Conservation (phyloP, 371 early-diverging fungal genomes). For the Circinella minor region DNA sequence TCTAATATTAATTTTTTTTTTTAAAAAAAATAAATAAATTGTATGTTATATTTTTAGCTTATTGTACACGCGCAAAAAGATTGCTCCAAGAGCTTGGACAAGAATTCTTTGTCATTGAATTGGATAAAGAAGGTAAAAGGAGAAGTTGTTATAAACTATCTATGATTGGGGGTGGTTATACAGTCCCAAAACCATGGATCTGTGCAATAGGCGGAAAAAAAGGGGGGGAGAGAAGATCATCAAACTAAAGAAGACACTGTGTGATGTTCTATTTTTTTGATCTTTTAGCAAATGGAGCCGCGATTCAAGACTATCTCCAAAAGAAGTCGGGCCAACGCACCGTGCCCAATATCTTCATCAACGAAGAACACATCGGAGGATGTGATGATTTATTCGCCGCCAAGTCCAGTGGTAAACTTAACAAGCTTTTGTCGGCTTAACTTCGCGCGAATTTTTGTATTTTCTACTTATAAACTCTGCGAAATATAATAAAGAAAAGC, state of each 20-base stretch:
- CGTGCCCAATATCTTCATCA: slow-evolving; percentile 89
- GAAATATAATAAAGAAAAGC: not conserved
- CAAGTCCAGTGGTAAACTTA: slow-evolving; percentile 54
- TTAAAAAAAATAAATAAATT: too few species aligned
- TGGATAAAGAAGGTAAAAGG: slow-evolving; percentile 41
- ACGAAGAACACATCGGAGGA: slow-evolving; percentile 79
- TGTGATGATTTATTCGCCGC: slow-evolving; percentile 65
- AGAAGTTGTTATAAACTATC: not conserved
- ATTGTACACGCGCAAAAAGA: slow-evolving; percentile 72
- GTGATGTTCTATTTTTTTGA: not conserved
- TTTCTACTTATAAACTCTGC: too few species aligned
- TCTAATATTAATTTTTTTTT: too few species aligned
- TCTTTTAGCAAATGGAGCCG: slow-evolving; percentile 59
- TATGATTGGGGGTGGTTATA: not conserved
- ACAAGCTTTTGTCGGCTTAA: slow-evolving; percentile 40
- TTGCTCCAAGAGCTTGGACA: slow-evolving; percentile 48
- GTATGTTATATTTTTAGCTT: slow-evolving; percentile 38
- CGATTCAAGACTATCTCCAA: slow-evolving; percentile 71
- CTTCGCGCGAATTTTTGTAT: not conserved
- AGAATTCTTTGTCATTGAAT: slow-evolving; percentile 51
- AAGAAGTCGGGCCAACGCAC: slow-evolving; percentile 77
- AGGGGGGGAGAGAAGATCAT: too few species aligned
- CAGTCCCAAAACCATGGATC: slow-evolving; percentile 16
- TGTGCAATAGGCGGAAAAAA: not conserved
- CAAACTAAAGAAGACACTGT: not conserved